Base-by-base conservation (phyloP, 176 grass and related monocot genomes). In the Typha latifolia region DNA sequence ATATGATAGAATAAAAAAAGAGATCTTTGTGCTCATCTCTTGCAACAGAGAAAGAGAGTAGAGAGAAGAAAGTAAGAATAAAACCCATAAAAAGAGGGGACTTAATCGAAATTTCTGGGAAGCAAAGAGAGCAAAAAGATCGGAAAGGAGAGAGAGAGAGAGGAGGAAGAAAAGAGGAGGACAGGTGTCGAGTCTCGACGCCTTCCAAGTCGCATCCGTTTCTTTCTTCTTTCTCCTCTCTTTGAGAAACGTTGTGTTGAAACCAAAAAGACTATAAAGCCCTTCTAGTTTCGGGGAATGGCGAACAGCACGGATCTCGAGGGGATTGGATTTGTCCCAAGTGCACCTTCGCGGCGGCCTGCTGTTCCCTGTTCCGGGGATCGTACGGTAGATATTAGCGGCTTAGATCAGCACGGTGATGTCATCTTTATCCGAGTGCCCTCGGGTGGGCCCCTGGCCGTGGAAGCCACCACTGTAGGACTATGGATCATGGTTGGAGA, bases 161-260 rank as follows among this genome's bases (percentile, higher is more conserved):
- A 48, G 47, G 12, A 18, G 47, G 66, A 14, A 5, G 20, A 49
- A 19, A 27, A 43, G 3, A 24, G 20, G 66, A 14, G 66, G 21
- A 51, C 48, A 69, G 48, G 66, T 69, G 66, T 49, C 66, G 22
- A 3, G 47, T 18, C 12, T 49, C 32, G 66, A 51, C 66, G 66
- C 14, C 12, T 20, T 24, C 13, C 48, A 12, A 22, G 24, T 27
- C 21, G 62, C 12, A 8, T 15, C 53, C 51, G 18, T 18, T 55
- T 55, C 51, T 14, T 7, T 1, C 51, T 55, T n/a, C 51, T 55
- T 18, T 55, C 18, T n/a, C 18, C 51, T 55, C 51, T 55, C 51
- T 55, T 55, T 29, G 27, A 2, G 3, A 3, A 3, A 29, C 3
- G 27, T 2, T 3, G 27, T 29, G 3, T 29, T 3, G 2, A 2